Conservation (phyloP, 441 rosid genomes). For the Gossypium lobatum region DNA sequence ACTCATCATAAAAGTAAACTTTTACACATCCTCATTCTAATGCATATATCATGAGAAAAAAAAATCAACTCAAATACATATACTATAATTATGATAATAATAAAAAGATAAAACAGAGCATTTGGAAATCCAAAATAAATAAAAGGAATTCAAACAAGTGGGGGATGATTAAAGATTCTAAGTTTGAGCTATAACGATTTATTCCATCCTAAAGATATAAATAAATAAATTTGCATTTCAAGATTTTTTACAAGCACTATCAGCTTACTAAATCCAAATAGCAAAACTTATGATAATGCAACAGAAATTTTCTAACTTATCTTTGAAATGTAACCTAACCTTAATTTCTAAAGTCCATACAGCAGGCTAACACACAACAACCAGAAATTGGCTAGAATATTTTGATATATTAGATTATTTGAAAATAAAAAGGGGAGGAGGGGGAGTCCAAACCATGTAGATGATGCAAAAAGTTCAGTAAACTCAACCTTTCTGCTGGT, state of each 20-base stretch:
- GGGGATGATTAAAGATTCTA: neutral
- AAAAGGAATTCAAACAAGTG: neutral
- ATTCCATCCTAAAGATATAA: neutral
- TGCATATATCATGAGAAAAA: neutral
- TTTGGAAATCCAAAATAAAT: neutral
- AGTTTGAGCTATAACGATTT: neutral
- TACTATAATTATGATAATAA: neutral
- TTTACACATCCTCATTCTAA: neutral
- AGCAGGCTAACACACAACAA: neutral
- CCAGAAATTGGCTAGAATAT: neutral
- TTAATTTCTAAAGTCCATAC: neutral
- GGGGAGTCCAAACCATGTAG: slow-evolving; percentile 4
- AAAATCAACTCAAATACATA: neutral
- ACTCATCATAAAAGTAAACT: neutral
- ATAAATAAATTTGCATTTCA: neutral
- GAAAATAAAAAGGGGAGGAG: neutral
- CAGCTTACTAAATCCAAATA: slow-evolving; percentile 4
- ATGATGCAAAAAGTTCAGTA: neutral
- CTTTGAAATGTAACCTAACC: neutral
- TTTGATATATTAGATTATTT: slow-evolving; percentile 1
- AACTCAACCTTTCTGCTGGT: slow-evolving; percentile 61
- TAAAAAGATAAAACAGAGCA: neutral
- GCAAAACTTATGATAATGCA: neutral
- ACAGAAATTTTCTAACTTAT: neutral
- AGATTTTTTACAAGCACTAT: slow-evolving; percentile 1